Base-by-base conservation (phyloP, 1,284 basidiomycete species). In the Apiotrichum sp. region DNA sequence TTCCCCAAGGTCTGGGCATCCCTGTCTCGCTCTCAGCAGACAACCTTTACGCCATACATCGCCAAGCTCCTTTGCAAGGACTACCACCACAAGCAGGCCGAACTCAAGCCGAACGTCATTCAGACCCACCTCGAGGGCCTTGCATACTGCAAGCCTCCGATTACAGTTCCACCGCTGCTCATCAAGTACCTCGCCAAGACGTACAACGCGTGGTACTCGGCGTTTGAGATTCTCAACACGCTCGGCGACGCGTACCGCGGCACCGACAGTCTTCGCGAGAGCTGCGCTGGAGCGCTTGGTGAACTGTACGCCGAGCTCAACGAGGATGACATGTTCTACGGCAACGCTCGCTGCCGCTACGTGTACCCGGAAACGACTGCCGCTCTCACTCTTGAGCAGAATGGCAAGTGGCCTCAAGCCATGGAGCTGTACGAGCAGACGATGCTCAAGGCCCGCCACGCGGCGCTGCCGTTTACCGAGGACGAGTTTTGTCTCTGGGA, bases 401-500 rank as follows among this genome's bases (percentile, higher is more conserved):
- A 90, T 62, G 96, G 97, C 14, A 87, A 96, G 82, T 98, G 95
- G 93, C 87, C 89, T 38, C 87, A 95, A 69, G 93, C 96, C 0
- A 85, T 91, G 57, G 83, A 83, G 62, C 82, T 88, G 52, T 98
- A 99, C 77, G 96, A 99, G 76, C 80, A 80, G 32, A 96, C 95
- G 1, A 93, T 97, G 76, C 86, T 81, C 65, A 91, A 87, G 72
- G 88, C 92, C 5, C 84, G 93, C 46, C 81, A 84, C 10, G 90
- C 91, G 4, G 78, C 83, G 11, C 84, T 98, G 47, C 86, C 93
- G 1, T 98, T 96, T 78, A 88, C 89, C 38, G 96, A 99, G 75
- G 83, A 88, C 6, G 96, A 99, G 75, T 98, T 96, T 74, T 92
- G 89, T 67, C 80, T 99, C 16, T 99, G 96, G 96, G 96, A 98